Conservation (phyloP, 2,329 filamentous ascomycete genomes). For the Dothistroma septosporum region DNA sequence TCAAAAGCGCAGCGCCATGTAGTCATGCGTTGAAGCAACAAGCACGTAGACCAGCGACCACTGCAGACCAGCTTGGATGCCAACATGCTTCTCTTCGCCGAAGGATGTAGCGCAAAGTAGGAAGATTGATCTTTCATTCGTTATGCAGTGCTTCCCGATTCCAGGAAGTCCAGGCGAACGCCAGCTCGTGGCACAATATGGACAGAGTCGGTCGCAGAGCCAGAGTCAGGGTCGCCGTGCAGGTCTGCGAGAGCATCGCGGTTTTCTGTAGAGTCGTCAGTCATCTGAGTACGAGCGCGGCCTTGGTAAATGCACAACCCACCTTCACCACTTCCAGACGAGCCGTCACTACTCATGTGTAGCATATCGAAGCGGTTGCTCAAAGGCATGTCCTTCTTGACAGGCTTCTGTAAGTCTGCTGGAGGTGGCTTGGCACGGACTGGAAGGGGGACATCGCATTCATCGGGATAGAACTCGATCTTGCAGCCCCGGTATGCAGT, state of each 20-base stretch:
- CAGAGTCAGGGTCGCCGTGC: constrained; percentile 9
- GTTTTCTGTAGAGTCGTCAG: constrained; percentile 15
- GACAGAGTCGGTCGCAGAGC: constrained; percentile 13
- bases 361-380: constrained; percentile 62
- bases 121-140: not conserved
- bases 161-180: constrained; percentile 25
- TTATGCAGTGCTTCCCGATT: constrained; percentile 13
- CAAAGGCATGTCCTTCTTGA: constrained; percentile 40
- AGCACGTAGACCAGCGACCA: not conserved
- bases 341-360: constrained; percentile 43
- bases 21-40: not conserved
- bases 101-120: not conserved
- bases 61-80: not conserved
- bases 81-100: not conserved
- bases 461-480: constrained; percentile 68
- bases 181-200: constrained; percentile 17
- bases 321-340: not conserved
- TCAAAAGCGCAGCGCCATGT: not conserved
- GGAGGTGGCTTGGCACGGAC: constrained; percentile 27
- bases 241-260: constrained; percentile 7
- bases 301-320: not conserved
- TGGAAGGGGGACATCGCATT: constrained; percentile 61
- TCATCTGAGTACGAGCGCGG: not conserved
- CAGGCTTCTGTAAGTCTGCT: constrained; percentile 27
- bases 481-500: constrained; percentile 65